phyloP scores from a whole-genome alignment of 768 basidiomycete genomes.

The Solioccasus polychromus region DNA sequence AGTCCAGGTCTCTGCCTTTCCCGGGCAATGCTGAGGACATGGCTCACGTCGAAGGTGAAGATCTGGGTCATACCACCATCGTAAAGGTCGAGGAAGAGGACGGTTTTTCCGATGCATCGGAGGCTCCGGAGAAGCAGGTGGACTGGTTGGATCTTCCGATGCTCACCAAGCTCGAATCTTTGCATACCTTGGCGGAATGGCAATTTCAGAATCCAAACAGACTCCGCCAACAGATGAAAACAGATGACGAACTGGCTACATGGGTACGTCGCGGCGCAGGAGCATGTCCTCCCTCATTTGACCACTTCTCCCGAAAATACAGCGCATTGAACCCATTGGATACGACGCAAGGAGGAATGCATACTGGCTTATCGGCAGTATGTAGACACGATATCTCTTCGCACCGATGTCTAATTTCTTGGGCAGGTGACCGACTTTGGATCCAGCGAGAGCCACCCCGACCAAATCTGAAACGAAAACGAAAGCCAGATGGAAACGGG shows the following conservation, averaged over 20 bases:
- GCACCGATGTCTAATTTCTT: neutral
- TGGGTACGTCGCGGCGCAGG: conserved; percentile 59
- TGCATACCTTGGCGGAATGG: conserved; percentile 79
- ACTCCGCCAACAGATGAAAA: conserved; percentile 69
- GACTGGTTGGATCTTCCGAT: conserved; percentile 74
- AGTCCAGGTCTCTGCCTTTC: neutral
- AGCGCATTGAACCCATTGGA: conserved; percentile 86
- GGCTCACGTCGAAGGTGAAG: conserved; percentile 1
- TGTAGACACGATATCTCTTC: conserved; percentile 5
- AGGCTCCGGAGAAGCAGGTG: conserved; percentile 40
- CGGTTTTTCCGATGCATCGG: conserved; percentile 8
- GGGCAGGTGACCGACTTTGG: conserved; percentile 80
- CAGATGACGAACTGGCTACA: conserved; percentile 69
- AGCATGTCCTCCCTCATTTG: neutral
- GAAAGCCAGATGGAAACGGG: conserved; percentile 31
- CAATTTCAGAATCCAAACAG: conserved; percentile 78
- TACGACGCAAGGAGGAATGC: conserved; percentile 76
- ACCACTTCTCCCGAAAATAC: conserved; percentile 6
- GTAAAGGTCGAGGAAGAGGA: conserved; percentile 27
- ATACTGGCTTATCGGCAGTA: conserved; percentile 85
- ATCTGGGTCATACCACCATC: neutral
- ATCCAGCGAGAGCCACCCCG: conserved; percentile 70
- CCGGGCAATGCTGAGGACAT: conserved; percentile 4
- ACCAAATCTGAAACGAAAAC: conserved; percentile 41
- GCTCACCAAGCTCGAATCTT: conserved; percentile 68